phyloP scores from a whole-genome alignment of 2,329 filamentous ascomycete genomes.

The Dryadomyces sulphureus region DNA sequence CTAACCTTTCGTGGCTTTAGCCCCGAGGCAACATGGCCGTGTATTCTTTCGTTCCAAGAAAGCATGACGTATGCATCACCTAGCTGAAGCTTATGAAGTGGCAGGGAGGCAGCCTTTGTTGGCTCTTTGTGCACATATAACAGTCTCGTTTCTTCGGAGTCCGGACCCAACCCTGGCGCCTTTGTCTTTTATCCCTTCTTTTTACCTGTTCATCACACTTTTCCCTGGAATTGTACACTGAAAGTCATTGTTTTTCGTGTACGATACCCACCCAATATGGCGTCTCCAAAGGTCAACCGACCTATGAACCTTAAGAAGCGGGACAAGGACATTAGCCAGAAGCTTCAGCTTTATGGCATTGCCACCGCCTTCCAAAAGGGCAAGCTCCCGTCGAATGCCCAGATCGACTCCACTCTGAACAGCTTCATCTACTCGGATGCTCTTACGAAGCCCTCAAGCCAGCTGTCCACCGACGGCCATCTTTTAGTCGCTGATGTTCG shows the following conservation, averaged over 20 bases:
- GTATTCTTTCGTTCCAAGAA: not conserved
- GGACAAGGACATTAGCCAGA: constrained; percentile 79
- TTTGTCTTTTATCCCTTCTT: not conserved
- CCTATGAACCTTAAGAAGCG: constrained; percentile 61
- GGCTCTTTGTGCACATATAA: not conserved
- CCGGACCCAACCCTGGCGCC: not conserved
- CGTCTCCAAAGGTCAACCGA: constrained; percentile 43
- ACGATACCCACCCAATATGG: constrained; percentile 11
- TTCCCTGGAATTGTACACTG: not conserved
- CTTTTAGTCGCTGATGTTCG: constrained; percentile 63
- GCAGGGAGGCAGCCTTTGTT: not conserved
- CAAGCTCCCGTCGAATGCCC: constrained; percentile 89
- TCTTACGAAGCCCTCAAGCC: constrained; percentile 54
- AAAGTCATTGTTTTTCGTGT: not conserved
- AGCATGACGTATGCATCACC: not conserved
- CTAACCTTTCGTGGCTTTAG: not conserved
- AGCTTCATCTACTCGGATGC: constrained; percentile 62
- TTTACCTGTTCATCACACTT: not conserved
- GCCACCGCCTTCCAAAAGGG: constrained; percentile 69
- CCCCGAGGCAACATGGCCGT: not conserved
- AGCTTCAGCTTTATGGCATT: constrained; percentile 92
- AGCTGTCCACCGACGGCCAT: constrained; percentile 72
- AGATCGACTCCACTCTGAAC: constrained; percentile 91
- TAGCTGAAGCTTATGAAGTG: not conserved
- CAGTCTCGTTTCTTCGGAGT: too few relatives aligned